Evolutionary conservation across 768 basidiomycete species (phyloP), one percentile per base, ranked within the genome.

Genomic region (Tricholoma furcatifolium): DNA sequence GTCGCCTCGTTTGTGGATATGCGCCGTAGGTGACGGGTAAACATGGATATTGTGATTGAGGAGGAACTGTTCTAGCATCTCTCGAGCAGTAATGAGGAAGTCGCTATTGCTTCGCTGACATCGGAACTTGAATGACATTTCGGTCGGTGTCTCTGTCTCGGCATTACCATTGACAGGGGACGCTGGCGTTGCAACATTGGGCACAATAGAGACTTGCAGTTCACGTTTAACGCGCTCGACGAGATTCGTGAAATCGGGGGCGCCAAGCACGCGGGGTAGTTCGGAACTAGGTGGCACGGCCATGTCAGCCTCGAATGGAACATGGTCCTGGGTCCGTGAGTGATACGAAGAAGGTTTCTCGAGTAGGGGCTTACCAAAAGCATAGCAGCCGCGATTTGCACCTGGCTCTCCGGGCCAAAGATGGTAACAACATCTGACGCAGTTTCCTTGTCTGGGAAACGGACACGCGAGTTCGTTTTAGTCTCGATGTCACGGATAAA

Each of bases 401-500:
- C 92, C 67, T 98, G 96, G 56, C 86, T 91, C 69, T 98, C 95
- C 11, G 96, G 96, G 2, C 96, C 96, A 67, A 93, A 98, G 60
- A 98, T 92, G n/a, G 84, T 88, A 39, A 98, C 91, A 15, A 94
- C 80, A 66, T 99, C 96, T 50, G 91, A 90, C n/a, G 93, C 93
- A 1, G 82, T 84, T 70, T 94, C 93, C 68, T 94, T 94, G 71
- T 92, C 91, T 7, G 93, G 93, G 78, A 96, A 95, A 41, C 87
- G 80, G 51, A 99, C 89, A 32, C 82, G 83, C 32, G 92, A 97
- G 65, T 96, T 97, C 10, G 95, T 98, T 78, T 98, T 98, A 39
- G 81, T 80, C 71, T 98, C 95, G 61, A 98, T 98, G 66, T 99
- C 95, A 62, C 86, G 93, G 49, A 98, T 93, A 70, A 98, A 97